These are phyloP conservation scores for Hermanozyma aechmeae DNA, from an alignment of 805 yeast genomes.

Conservation along the genomic window DNA sequence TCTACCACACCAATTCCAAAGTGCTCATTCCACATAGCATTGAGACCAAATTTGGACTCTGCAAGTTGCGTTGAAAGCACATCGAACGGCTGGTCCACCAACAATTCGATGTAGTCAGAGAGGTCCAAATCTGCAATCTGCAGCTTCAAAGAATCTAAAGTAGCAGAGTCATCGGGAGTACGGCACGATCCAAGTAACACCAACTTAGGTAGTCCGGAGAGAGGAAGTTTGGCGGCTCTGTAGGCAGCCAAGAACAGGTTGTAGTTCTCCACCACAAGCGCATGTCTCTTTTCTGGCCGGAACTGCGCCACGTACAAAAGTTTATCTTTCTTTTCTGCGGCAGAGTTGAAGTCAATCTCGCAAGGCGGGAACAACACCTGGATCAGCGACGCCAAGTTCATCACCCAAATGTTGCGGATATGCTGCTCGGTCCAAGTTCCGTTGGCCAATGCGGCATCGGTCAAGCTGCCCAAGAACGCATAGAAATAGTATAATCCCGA, in stretches of 20 bases:
- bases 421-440: constrained; percentile 91
- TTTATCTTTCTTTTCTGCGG: constrained; percentile 23
- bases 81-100: constrained; percentile 66
- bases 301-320: constrained; percentile 78
- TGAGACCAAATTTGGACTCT: constrained; percentile 65
- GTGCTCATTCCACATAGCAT: constrained; percentile 99
- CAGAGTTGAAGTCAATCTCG: constrained; percentile 44
- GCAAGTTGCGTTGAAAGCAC: constrained; percentile 46
- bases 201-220: constrained; percentile 39
- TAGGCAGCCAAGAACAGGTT: constrained; percentile 35
- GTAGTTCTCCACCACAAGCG: constrained; percentile 56
- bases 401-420: constrained; percentile 54
- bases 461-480: constrained; percentile 54
- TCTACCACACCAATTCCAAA: constrained; percentile 97
- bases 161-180: constrained; percentile 50
- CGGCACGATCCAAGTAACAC: constrained; percentile 82
- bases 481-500: constrained; percentile 52
- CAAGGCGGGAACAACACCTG: constrained; percentile 81
- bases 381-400: constrained; percentile 22
- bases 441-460: constrained; percentile 62
- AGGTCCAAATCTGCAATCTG: constrained; percentile 24
- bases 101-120: constrained; percentile 38
- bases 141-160: constrained; percentile 41
- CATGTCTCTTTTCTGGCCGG: constrained; percentile 91
- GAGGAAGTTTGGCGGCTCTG: constrained; percentile 9